Evolutionary conservation across 345 rosid genomes (phyloP).

Genomic region (Durio zibethinus): DNA sequence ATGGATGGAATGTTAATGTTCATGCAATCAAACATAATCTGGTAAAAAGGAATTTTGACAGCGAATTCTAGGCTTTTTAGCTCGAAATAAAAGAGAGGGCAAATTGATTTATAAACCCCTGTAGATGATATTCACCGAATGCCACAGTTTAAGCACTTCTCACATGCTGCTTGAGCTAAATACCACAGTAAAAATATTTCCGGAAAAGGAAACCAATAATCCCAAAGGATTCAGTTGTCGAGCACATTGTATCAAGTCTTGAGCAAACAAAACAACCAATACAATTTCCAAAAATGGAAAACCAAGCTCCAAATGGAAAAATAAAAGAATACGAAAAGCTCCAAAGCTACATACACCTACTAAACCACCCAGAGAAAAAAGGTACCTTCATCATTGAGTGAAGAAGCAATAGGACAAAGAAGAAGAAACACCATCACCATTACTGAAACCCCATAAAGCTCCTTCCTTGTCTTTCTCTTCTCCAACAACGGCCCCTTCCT

Average conservation of each 20-base stretch:
- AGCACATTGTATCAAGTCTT: neutral
- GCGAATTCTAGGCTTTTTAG: neutral
- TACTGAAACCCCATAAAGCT: constrained; percentile 11
- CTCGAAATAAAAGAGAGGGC: neutral
- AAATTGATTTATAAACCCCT: neutral
- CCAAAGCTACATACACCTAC: neutral
- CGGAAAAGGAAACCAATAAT: neutral
- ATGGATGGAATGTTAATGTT: neutral
- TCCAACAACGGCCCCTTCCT: neutral
- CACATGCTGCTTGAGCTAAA: neutral
- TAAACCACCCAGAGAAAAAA: neutral
- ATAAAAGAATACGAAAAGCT: neutral
- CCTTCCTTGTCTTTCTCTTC: constrained; percentile 23
- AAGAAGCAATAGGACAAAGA: constrained; percentile 36
- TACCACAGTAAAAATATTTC: too few relatives aligned
- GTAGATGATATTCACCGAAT: neutral
- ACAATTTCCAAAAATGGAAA: neutral
- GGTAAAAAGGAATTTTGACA: neutral
- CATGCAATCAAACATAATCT: neutral
- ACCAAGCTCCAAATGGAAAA: too few relatives aligned
- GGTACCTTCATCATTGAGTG: constrained; percentile 56
- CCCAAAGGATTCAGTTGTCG: neutral
- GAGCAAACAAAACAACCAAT: neutral
- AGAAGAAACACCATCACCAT: constrained; percentile 25
- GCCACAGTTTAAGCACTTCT: neutral